A percentile compares a stretch with the other conserved stretches of the same genome.
Evolutionary conservation across 148 eudicot genomes (phyloP).

Genomic region (Fagopyrum homotropicum): DNA sequence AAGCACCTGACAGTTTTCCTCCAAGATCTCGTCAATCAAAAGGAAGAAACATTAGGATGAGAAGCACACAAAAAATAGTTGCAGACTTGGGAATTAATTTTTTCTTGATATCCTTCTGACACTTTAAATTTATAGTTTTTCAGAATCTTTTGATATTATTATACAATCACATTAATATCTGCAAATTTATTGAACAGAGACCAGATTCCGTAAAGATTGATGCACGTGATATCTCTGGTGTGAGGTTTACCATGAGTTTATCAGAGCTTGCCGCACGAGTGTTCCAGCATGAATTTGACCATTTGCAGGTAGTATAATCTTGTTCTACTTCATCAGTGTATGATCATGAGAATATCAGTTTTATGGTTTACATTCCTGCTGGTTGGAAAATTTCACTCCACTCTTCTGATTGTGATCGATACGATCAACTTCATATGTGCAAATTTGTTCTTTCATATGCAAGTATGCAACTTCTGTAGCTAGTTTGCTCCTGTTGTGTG

Average conservation of each 20-base stretch:
- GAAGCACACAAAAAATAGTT: not conserved
- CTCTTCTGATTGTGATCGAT: no score
- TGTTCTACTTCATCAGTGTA: not conserved
- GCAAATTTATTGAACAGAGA: constrained; percentile 40
- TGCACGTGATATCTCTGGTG: constrained; percentile 77
- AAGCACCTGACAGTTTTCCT: not conserved
- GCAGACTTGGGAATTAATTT: not conserved
- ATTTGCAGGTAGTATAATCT: constrained; percentile 54
- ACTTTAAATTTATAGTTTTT: not conserved
- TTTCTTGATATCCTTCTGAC: not conserved
- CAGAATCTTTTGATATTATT: not conserved
- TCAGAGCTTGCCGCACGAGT: constrained; percentile 80
- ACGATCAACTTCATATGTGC: not conserved
- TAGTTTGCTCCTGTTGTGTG: not conserved
- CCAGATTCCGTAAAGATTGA: constrained; percentile 84
- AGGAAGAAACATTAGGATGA: not conserved
- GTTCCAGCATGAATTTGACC: constrained; percentile 98
- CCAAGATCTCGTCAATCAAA: not conserved
- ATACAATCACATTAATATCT: not conserved
- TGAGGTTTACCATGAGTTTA: constrained; percentile 58
- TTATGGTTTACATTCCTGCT: no score
- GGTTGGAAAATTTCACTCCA: no score
- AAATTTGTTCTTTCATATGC: not conserved
- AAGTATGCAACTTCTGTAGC: not conserved
- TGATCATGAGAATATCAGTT: not conserved